Evolutionary conservation across 2,329 filamentous ascomycete genomes (phyloP).

Genomic region (Diplodia seriata): DNA sequence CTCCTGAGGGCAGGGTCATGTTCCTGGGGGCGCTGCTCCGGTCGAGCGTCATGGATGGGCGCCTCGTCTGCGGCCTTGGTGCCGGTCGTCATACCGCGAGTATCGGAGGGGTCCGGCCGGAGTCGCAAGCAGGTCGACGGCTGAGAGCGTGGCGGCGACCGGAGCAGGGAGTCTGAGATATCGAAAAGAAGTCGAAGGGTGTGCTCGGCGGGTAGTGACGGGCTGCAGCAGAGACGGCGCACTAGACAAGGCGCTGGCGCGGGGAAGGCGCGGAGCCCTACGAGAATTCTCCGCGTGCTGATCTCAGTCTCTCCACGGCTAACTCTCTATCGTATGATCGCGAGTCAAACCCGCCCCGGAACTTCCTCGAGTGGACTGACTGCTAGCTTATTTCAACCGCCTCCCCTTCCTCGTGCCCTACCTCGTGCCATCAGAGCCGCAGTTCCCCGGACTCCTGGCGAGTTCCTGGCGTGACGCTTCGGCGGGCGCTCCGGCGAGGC

Average conservation of each 20-base stretch:
- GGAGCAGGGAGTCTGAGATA: not conserved
- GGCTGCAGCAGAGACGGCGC: not conserved
- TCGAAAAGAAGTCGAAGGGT: not conserved
- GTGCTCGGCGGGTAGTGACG: not conserved
- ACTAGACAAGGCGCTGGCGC: conserved; percentile 11
- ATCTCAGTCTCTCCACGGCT: conserved; percentile 11
- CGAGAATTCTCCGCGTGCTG: conserved; percentile 15
- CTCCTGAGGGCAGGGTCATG: not conserved
- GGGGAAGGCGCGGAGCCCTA: conserved; percentile 21
- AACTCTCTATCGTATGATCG: conserved; percentile 17
- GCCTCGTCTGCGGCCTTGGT: not conserved
- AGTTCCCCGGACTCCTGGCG: not conserved
- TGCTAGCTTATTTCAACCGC: conserved; percentile 16
- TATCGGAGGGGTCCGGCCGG: not conserved
- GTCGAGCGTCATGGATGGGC: not conserved
- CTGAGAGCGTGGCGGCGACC: not conserved
- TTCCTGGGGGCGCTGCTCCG: not conserved
- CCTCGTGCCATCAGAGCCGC: conserved; percentile 12
- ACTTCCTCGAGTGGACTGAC: conserved; percentile 22
- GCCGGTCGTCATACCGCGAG: not conserved
- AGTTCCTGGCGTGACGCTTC: conserved; percentile 19
- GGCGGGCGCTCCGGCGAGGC: not conserved
- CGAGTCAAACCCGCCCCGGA: conserved; percentile 9
- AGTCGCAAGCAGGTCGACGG: not conserved
- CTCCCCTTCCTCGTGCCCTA: conserved; percentile 4